Base-by-base conservation (phyloP, 2,329 filamentous ascomycete species). In the Aspergillus latus region DNA sequence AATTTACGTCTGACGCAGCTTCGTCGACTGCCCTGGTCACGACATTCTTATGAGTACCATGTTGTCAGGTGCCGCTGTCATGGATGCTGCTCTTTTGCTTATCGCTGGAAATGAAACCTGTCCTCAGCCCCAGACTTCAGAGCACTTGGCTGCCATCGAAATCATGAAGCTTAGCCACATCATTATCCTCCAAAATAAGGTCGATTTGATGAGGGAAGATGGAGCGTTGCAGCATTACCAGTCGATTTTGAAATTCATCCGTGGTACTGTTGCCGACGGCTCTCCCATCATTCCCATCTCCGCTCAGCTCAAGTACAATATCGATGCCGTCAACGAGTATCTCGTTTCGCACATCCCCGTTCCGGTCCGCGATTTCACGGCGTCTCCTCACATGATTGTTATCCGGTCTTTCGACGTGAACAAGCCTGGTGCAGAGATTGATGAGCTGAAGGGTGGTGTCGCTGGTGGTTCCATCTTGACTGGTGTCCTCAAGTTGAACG, bases 11-110 rank as follows among this genome's bases (percentile, higher is more conserved):
- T 7, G 28, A 59, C 34, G 59, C 64, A 93, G 90, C 13, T 99
- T 97, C 75, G 94, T 97, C 66, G 94, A 97, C 78, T 97, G 94
- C 83, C 94, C 94, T 56, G 94, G 94, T 77, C 94, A 99, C 90
- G 94, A 99, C 80, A 99, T 99, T 92, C 92, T 99, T 76, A 99
- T 99, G 94, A 97, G 93, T 79, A 99, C 94, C 69, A 99, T 99
- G 94, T 88, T 99, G 83, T 99, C 94, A 72, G 94, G 94, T 72
- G 94, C 94, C 68, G 94, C 94, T 63, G 94, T 99, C 84, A 99
- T 99, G 94, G 94, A 99, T 78, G 94, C 94, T 63, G 94, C 94
- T 15, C 85, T 99, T 59, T 86, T 99, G 54, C 84, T 99, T 53
- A 97, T 99, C 73, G 94, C 94, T 60, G 94, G 94, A 74, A 99